Evolutionary conservation across 78 protist species (phyloP).

Genomic region (Dictyostelium capitatum): DNA sequence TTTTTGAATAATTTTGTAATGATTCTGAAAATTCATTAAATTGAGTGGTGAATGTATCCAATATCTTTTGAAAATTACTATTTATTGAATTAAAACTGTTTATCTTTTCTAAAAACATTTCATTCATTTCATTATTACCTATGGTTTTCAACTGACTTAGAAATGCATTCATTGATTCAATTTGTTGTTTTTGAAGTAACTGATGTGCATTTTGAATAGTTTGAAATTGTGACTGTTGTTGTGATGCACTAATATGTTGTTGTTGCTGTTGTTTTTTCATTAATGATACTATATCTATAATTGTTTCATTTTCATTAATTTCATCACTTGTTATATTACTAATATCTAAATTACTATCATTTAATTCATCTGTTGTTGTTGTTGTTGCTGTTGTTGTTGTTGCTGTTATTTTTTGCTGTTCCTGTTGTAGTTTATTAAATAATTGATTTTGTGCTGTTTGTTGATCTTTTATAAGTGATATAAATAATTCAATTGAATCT

Average conservation of each 20-base stretch:
- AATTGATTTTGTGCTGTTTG: background rate
- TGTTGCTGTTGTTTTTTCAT: background rate
- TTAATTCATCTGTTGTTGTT: background rate
- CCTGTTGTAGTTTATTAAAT: background rate
- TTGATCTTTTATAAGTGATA: background rate
- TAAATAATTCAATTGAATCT: constrained; percentile 3
- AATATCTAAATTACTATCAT: background rate
- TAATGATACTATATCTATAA: background rate
- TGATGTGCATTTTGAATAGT: constrained; percentile 17
- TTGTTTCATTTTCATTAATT: constrained; percentile 13
- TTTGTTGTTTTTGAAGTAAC: background rate
- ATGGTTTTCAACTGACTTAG: background rate
- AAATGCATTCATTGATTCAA: constrained; percentile 3
- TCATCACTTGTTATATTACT: background rate
- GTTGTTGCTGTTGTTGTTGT: no score
- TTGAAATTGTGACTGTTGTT: constrained; percentile 13
- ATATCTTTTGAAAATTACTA: background rate
- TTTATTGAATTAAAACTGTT: background rate
- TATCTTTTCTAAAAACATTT: constrained; percentile 11
- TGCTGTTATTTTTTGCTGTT: background rate
- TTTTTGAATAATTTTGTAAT: background rate
- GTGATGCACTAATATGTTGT: background rate
- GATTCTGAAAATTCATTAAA: background rate
- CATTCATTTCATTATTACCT: background rate
- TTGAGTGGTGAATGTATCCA: constrained; percentile 1